Base-by-base conservation (phyloP, 2,329 filamentous ascomycete genomes). In the Bipolaris sorokiniana region DNA sequence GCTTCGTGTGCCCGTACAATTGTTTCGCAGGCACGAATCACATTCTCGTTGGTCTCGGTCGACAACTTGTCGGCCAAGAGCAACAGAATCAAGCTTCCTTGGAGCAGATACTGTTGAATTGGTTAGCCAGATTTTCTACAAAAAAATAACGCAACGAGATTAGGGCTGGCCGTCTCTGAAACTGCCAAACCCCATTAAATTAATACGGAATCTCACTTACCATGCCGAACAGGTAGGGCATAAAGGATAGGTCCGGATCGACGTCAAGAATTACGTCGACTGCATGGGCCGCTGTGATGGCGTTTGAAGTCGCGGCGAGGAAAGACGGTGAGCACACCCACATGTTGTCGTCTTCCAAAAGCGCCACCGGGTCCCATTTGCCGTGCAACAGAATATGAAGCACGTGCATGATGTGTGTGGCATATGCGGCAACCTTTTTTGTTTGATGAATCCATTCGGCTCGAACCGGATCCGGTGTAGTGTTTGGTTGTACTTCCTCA, bases 181-280 rank as follows among this genome's bases (percentile, higher is more conserved):
- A 9, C 16, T 15, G 18, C 22, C 22, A 49, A 11, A 28, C 13
- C 16, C 15, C 10, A 34, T 7, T 3, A 26, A 26, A 22, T 31
- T 31, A 49, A 34, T 15, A 16, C 20, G 9, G 22, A 28, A 7
- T 1, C 13, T 41, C n/a, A 84, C 84, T 64, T 51, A 72, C 69
- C 70, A 97, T 94, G 59, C 92, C 93, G 67, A 96, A 97, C 79
- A 97, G 94, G 80, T 96, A 97, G 3, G 93, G 92, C 92, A 97
- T 97, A 76, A 96, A 96, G 72, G 93, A 93, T 38, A 97, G 82
- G 59, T 94, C 92, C 0, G 93, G 92, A 70, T 97, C 93, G 70
- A 91, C 91, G 68, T 96, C 91, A 44, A 97, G 84, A 50, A 97
- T 95, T 63, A 91, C 88, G 64, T 86, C 87, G 58, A 96, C 91